Percentiles rank a stretch among this genome's conserved stretches.
Evolutionary conservation across 2,329 filamentous ascomycete genomes (phyloP).

Genomic region (Phialophora tarda): DNA sequence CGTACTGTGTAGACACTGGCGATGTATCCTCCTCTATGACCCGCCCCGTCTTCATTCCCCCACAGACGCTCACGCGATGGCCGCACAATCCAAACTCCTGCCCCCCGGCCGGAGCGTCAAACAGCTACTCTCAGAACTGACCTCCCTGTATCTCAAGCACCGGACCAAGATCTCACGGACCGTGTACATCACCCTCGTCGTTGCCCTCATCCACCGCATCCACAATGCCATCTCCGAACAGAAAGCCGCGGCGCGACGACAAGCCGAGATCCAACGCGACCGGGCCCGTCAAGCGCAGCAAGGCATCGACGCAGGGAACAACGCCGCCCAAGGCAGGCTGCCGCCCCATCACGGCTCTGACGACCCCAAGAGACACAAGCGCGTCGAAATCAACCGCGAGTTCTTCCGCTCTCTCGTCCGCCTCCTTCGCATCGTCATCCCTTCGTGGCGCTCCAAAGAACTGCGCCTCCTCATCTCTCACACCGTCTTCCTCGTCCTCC

Average conservation of each 20-base stretch:
- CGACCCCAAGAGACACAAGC: conserved; percentile 57
- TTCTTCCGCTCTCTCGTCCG: conserved; percentile 78
- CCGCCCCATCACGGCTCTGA: not conserved
- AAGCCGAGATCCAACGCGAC: conserved; percentile 58
- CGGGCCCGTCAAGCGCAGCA: conserved; percentile 57
- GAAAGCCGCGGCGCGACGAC: conserved; percentile 77
- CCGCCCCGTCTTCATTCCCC: not conserved
- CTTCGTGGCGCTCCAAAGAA: conserved; percentile 88
- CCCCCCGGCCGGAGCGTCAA: conserved; percentile 67
- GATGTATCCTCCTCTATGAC: not conserved
- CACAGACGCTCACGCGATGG: conserved; percentile 60
- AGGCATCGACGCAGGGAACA: not conserved
- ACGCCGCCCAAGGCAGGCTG: not conserved
- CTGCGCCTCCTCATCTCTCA: conserved; percentile 84
- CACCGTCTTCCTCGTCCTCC: conserved; percentile 86
- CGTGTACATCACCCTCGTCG: conserved; percentile 80
- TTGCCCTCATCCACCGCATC: conserved; percentile 82
- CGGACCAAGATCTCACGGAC: conserved; percentile 81
- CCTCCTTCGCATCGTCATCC: conserved; percentile 84
- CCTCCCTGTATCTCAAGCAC: conserved; percentile 75
- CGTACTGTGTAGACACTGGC: not conserved
- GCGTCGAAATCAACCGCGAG: conserved; percentile 90
- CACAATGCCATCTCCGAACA: conserved; percentile 92
- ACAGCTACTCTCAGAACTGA: conserved; percentile 68
- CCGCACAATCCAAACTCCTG: conserved; percentile 73